phyloP scores from a whole-genome alignment of 108 stramenopile species.

The Pinguiococcus pyrenoidosus region DNA sequence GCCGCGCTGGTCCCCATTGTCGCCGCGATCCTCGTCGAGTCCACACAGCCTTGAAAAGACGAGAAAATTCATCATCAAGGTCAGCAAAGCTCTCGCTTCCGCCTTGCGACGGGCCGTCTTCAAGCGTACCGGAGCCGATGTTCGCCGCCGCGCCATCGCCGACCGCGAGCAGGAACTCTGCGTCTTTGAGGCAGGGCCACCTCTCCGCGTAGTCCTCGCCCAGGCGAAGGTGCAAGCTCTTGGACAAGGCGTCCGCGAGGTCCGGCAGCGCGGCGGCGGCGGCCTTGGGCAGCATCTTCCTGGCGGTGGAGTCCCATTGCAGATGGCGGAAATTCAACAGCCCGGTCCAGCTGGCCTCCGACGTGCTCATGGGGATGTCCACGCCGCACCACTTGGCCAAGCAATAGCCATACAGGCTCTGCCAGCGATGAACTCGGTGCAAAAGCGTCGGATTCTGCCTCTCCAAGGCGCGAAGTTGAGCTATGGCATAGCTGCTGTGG shows the following conservation, averaged over 20 bases:
- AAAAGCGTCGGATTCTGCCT: background rate
- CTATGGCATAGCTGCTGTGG: conserved; percentile 11
- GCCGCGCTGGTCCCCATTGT: conserved; percentile 28
- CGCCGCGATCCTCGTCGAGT: conserved; percentile 3
- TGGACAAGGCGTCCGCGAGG: conserved; percentile 4
- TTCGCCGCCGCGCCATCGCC: conserved; percentile 19
- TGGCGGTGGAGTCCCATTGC: conserved; percentile 5
- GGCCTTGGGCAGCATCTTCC: background rate
- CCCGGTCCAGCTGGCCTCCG: conserved; percentile 28
- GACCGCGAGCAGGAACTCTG: conserved; percentile 7
- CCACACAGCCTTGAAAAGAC: no score
- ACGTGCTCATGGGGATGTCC: conserved; percentile 21
- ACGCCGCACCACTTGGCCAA: conserved; percentile 19
- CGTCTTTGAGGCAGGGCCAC: conserved; percentile 15
- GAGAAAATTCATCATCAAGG: no score
- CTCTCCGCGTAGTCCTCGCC: conserved; percentile 4
- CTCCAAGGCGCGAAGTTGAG: conserved; percentile 10
- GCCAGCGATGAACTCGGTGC: conserved; percentile 3
- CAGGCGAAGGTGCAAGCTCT: conserved; percentile 7
- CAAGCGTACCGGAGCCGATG: conserved; percentile 18
- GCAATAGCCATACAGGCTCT: conserved; percentile 13
- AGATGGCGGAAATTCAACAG: conserved; percentile 17
- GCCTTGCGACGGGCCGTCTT: no score
- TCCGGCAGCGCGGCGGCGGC: conserved; percentile 7
- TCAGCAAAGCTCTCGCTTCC: no score